Base-by-base conservation (phyloP, 192 early-diverging fungal species). In the Neocallimastix lanati region DNA sequence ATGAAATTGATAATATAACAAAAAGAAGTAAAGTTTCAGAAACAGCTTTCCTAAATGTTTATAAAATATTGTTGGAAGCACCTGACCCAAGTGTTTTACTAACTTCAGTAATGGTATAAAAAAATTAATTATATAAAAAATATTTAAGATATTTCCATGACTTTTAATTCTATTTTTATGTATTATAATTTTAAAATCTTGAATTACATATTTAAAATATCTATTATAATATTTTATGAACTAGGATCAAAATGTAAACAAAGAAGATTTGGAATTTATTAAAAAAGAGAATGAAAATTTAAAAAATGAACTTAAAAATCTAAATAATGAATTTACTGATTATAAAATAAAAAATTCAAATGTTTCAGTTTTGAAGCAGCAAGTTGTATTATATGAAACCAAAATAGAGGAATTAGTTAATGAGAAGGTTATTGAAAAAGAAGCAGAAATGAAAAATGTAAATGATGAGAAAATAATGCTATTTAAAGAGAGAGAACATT, bases 1-100 rank as follows among this genome's bases (percentile, higher is more conserved):
- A 86, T 79, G 96, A 98, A 84, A 98, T 98, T 79, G 96, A 98
- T 83, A 83, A 84, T 28, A 88, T 98, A 77, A 95, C 94, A 14
- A 92, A 91, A 81, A 84, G 95, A 50, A 92, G 93, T 76, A 96
- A 96, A 85, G 87, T 84, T 29, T 91, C 96, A 29, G 85, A 86
- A 90, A 50, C 88, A 88, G 86, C 85, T 82, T 35, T 79, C 83
- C 28, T 85, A 86, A 13, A 79, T 86, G 33, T 30, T 80, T 35
- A 80, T 81, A 28, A 85, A 88, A 33, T 30, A 50, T 2, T 80
- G 84, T 58, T 80, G 81, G 76, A 78, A 87, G 7, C 85, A 84
- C 11, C 84, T 89, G 77, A 82, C 87, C 29, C 83, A 82, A 6
- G 37, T 83, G 12, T 76, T 92, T 28, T 84, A 36, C 14, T 78